Evolutionary conservation across 2,329 filamentous ascomycete genomes (phyloP), one percentile per base, ranked within the genome.

Genomic region (Aspergillus piperis): DNA sequence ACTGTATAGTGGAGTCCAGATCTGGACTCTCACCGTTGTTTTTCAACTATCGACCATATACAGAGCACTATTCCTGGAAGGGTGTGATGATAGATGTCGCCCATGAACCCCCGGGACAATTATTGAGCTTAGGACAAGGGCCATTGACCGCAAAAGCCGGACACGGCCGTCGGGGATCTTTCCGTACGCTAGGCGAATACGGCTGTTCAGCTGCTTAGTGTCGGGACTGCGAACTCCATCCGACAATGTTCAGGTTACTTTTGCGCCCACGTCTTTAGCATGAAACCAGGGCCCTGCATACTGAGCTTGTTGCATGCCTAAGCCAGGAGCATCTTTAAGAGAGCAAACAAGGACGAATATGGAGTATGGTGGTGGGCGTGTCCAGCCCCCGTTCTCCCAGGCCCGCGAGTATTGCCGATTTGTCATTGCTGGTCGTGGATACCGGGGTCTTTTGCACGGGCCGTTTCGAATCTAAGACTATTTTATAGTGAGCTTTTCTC

Each of bases 401-500:
- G 42, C 10, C 27, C 19, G 44, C 17, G 44, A 48, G 15, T 21
- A 49, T 25, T 36, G 19, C 17, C 47, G 54, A 36, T 32, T 48
- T 48, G 30, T 49, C 27, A 25, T 54, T 21, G 51, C 44, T 54
- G 8, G 23, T 42, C 48, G 47, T 27, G 27, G 48, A 27, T 54
- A 52, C 19, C 30, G 53, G 47, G 25, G n/a, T 13, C 13, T 17
- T 17, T 42, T 38, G 41, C 51, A 54, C 50, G 50, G 41, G 42
- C 57, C 50, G 50, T 39, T 39, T 54, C 57, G 27, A 54, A 36
- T 27, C 36, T 51, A 54, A 27, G 8, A 38, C 52, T 42, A 47
- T 39, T 23, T 21, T 53, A 41, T 25, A 17, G 25, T 54, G 27
- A 41, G 47, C 36, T 50, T 50, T 50, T 50, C 47, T 50, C 47